Percentiles rank a stretch among this genome's conserved stretches.
Conservation (phyloP, 2,329 filamentous ascomycete species). For the Cladobotryum protrusum region DNA sequence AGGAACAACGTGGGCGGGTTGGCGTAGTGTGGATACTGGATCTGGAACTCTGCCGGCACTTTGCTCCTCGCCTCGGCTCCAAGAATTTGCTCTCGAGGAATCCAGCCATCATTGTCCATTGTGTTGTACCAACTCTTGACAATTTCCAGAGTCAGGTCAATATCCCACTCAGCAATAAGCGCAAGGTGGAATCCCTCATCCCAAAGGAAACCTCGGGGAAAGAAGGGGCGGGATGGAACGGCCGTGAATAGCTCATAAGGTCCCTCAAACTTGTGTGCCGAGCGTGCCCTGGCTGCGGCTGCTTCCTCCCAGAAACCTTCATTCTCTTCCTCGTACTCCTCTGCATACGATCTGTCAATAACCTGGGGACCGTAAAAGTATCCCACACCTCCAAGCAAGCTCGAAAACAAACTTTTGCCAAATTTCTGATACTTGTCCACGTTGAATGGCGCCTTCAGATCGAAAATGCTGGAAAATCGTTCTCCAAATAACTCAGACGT, state of each 20-base stretch:
- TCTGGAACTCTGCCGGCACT: constrained; percentile 86
- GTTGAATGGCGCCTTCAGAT: constrained; percentile 69
- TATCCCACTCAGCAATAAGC: constrained; percentile 89
- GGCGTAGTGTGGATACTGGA: constrained; percentile 94
- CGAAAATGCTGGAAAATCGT: constrained; percentile 61
- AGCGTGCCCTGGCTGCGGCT: constrained; percentile 66
- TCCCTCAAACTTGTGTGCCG: constrained; percentile 64
- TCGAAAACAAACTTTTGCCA: constrained; percentile 86
- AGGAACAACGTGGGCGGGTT: constrained; percentile 95
- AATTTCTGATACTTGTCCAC: constrained; percentile 69
- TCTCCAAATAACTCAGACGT: constrained; percentile 64
- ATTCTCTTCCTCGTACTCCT: constrained; percentile 89
- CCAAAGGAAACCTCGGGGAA: constrained; percentile 94
- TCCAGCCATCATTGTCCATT: constrained; percentile 97
- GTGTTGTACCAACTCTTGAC: constrained; percentile 93
- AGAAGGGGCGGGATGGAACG: constrained; percentile 90
- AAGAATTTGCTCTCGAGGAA: constrained; percentile 90
- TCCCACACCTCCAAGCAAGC: constrained; percentile 86
- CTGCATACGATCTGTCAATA: constrained; percentile 84
- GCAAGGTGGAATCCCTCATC: constrained; percentile 95
- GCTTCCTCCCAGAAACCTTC: constrained; percentile 95
- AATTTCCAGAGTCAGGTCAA: constrained; percentile 79
- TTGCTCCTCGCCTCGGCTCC: constrained; percentile 89
- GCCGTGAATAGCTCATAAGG: constrained; percentile 86
- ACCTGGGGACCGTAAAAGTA: constrained; percentile 89